Evolutionary conservation across 106 monocot species (phyloP), one percentile per base, ranked within the genome.

Genomic region (Dioscorea zingiberensis): DNA sequence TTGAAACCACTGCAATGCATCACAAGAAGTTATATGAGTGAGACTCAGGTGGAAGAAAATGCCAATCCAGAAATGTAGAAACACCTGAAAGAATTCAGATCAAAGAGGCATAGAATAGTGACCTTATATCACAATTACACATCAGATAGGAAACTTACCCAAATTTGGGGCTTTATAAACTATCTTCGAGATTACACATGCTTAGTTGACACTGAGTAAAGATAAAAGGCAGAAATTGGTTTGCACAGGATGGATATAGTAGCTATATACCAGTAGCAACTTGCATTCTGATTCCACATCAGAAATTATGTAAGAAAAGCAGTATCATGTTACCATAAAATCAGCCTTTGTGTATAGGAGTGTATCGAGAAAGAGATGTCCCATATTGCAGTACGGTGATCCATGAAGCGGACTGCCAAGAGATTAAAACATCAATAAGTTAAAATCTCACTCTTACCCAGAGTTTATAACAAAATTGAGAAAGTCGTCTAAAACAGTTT

Each of bases 241-340:
- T 70, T 81, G 76, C 83, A 83, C 10, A 87, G 83, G 65, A 88
- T 83, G 62, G 75, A 85, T 27, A 95, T 74, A 46, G 64, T 68
- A 68, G 66, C 85, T n/a, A n/a, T 17, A 65, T 71, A 53, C 77
- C 85, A 62, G 60, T 56, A 77, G 69, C 87, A 54, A 69, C n/a
- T n/a, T n/a, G n/a, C 48, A 73, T 91, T 95, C 45, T 80, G 68
- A 76, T 91, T 83, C n/a, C 30, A 21, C 61, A 51, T 95, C 94
- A 54, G 69, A 75, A 51, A 95, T 73, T 47, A 65, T 74, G 68
- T 95, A 95, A 14, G 75, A 74, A 72, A 91, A 95, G n/a, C n/a
- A 32, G 80, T 78, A 77, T 95, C 94, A 77, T n/a, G n/a, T 90
- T 78, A 26, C 94, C 94, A 77, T 80, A 95, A 76, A 81, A 91